A percentile compares a stretch with the other conserved stretches of the same genome.
These are phyloP conservation scores for Fusarium tupiense DNA, from an alignment of 2,329 filamentous ascomycete genomes.

Conservation along the genomic window DNA sequence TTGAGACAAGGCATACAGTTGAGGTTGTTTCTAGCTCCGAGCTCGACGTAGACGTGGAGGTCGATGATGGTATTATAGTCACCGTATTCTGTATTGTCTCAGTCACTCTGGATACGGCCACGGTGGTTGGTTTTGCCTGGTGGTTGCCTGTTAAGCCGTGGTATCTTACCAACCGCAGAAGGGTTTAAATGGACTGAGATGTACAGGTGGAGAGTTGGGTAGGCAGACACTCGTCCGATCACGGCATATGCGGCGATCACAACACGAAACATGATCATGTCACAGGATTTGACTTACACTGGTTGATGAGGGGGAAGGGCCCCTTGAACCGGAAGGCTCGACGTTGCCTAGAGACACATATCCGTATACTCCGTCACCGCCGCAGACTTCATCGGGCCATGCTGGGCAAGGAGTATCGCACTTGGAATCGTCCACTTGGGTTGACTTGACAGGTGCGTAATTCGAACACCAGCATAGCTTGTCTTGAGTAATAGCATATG, in stretches of 20 bases:
- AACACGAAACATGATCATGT: slow-evolving; percentile 20
- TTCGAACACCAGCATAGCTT: slow-evolving; percentile 80
- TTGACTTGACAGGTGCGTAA: slow-evolving; percentile 64
- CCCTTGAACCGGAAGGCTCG: slow-evolving; percentile 65
- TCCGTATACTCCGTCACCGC: slow-evolving; percentile 68
- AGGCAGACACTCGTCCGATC: slow-evolving; percentile 40
- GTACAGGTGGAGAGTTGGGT: slow-evolving; percentile 14
- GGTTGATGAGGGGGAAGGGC: slow-evolving; percentile 38
- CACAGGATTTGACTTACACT: slow-evolving; percentile 43
- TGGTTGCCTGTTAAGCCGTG: slow-evolving; percentile 43
- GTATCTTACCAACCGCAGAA: slow-evolving; percentile 37
- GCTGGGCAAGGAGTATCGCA: slow-evolving; percentile 74
- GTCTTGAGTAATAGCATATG: slow-evolving; percentile 74
- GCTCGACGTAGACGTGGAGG: slow-evolving; percentile 37
- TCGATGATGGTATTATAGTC: slow-evolving; percentile 37
- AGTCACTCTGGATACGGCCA: slow-evolving; percentile 47
- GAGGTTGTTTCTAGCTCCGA: slow-evolving; percentile 45
- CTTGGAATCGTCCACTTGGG: slow-evolving; percentile 51
- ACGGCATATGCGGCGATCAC: slow-evolving; percentile 31
- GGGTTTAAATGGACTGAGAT: slow-evolving; percentile 18
- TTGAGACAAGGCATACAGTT: slow-evolving; percentile 51
- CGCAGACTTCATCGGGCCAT: slow-evolving; percentile 73
- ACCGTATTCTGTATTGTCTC: slow-evolving; percentile 50
- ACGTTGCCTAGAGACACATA: slow-evolving; percentile 67
- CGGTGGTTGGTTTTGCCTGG: slow-evolving; percentile 43